Percentiles rank a stretch among this genome's conserved stretches.
phyloP scores from a whole-genome alignment of 306 rosid genomes.

The Oxytropis ochrocephala region DNA sequence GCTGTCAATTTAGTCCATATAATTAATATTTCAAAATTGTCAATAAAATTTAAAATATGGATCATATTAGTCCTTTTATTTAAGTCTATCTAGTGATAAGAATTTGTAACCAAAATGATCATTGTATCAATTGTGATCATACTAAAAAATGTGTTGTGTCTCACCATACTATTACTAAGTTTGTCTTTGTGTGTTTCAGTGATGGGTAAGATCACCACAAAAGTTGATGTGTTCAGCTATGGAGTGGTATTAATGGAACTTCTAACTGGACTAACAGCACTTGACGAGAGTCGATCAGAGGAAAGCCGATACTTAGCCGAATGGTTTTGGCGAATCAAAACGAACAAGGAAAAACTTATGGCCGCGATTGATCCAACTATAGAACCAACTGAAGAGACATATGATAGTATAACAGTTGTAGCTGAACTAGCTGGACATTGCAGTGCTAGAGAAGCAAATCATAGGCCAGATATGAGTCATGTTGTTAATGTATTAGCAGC shows the following conservation, averaged over 20 bases:
- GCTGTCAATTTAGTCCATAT: too few species aligned
- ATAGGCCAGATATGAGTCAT: constrained; percentile 80
- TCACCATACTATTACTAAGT: not conserved
- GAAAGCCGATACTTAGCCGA: constrained; percentile 75
- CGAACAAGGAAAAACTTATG: constrained; percentile 49
- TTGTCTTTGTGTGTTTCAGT: constrained; percentile 40
- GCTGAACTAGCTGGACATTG: constrained; percentile 85
- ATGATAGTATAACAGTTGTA: constrained; percentile 42
- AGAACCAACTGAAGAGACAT: constrained; percentile 34
- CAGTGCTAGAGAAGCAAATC: constrained; percentile 69
- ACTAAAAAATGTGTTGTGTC: not conserved
- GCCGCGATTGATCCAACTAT: constrained; percentile 61
- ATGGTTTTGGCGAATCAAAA: constrained; percentile 74
- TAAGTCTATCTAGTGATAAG: not conserved
- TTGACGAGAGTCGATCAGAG: constrained; percentile 71
- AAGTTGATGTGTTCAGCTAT: constrained; percentile 72
- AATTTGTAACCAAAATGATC: not conserved
- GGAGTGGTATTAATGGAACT: constrained; percentile 84
- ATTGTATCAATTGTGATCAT: not conserved
- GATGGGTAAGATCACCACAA: constrained; percentile 86
- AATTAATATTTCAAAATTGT: too few species aligned
- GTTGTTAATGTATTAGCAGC: constrained; percentile 55
- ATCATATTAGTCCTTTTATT: too few species aligned
- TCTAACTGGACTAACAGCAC: constrained; percentile 64
- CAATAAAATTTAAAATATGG: too few species aligned